A percentile compares a stretch with the other conserved stretches of the same genome.
These are phyloP conservation scores for Colletotrichum musae DNA, from an alignment of 2,329 filamentous ascomycete genomes.

Conservation along the genomic window DNA sequence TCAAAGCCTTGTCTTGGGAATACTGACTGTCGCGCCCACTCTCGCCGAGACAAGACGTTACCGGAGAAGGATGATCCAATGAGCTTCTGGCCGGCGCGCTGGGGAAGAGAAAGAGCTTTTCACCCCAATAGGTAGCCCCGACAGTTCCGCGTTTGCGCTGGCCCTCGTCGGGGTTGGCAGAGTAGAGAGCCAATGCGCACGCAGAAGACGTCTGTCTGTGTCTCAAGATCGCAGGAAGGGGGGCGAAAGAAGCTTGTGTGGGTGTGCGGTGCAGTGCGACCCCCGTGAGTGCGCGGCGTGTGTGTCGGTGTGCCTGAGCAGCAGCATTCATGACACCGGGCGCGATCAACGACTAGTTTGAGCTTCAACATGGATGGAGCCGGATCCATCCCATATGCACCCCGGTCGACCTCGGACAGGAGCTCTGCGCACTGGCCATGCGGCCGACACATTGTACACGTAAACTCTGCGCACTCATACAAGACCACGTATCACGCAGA, in stretches of 20 bases:
- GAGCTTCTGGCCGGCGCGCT: neutral
- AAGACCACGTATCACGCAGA: slow-evolving; percentile 27
- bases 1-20: neutral
- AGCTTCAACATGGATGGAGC: slow-evolving; percentile 40
- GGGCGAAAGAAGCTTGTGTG: slow-evolving; percentile 1
- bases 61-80: slow-evolving; percentile 5
- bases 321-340: slow-evolving; percentile 37
- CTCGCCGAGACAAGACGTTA: slow-evolving; percentile 19
- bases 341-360: slow-evolving; percentile 39
- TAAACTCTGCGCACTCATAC: slow-evolving; percentile 12
- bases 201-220: slow-evolving; percentile 22
- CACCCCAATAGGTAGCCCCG: slow-evolving; percentile 26
- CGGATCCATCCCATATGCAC: slow-evolving; percentile 36
- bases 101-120: neutral
- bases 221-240: slow-evolving; percentile 12
- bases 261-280: slow-evolving; percentile 21
- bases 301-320: slow-evolving; percentile 35
- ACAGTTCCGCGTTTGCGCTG: slow-evolving; percentile 38
- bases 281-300: slow-evolving; percentile 6
- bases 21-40: neutral
- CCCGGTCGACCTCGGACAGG: slow-evolving; percentile 32
- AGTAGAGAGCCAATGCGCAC: slow-evolving; percentile 21
- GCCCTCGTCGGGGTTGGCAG: slow-evolving; percentile 13
- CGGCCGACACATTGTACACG: slow-evolving; percentile 25
- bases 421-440: slow-evolving; percentile 33